These are phyloP conservation scores for Bacterosira constricta DNA, from an alignment of 108 stramenopile species.

Conservation along the genomic window DNA sequence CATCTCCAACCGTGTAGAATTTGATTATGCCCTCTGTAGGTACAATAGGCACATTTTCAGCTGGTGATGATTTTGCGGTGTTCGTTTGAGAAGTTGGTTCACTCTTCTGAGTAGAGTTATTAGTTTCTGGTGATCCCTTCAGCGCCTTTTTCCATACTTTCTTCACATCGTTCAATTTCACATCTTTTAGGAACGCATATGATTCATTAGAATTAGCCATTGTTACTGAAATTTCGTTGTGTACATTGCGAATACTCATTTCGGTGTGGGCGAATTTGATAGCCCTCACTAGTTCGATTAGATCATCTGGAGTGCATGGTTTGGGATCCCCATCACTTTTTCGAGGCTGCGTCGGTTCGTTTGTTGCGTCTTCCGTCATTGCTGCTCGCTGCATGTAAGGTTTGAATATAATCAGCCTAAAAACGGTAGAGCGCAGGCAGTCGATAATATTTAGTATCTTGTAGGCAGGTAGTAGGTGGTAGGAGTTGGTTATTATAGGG, in stretches of 20 bases:
- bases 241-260: conserved; percentile 53
- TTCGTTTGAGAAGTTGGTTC: neutral
- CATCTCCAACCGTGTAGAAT: conserved; percentile 70
- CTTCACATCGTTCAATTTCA: conserved; percentile 66
- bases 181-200: conserved; percentile 42
- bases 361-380: neutral
- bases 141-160: conserved; percentile 80
- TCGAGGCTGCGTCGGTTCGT: neutral
- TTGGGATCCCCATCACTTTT: neutral
- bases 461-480: neutral
- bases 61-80: neutral
- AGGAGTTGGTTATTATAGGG: too few relatives aligned
- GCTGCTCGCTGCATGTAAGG: neutral
- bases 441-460: neutral
- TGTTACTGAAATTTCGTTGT: conserved; percentile 58
- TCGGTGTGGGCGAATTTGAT: conserved; percentile 73
- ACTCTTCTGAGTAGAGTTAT: neutral
- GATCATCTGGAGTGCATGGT: conserved; percentile 50
- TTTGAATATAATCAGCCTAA: neutral
- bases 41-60: neutral
- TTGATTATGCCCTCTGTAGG: conserved; percentile 39
- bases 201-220: conserved; percentile 35
- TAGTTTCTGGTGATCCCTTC: conserved; percentile 9
- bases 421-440: too few relatives aligned
- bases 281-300: conserved; percentile 62